Percentiles rank a stretch among this genome's conserved stretches.
phyloP scores from a whole-genome alignment of 768 basidiomycete genomes.

The Podaxis mareebaensis region DNA sequence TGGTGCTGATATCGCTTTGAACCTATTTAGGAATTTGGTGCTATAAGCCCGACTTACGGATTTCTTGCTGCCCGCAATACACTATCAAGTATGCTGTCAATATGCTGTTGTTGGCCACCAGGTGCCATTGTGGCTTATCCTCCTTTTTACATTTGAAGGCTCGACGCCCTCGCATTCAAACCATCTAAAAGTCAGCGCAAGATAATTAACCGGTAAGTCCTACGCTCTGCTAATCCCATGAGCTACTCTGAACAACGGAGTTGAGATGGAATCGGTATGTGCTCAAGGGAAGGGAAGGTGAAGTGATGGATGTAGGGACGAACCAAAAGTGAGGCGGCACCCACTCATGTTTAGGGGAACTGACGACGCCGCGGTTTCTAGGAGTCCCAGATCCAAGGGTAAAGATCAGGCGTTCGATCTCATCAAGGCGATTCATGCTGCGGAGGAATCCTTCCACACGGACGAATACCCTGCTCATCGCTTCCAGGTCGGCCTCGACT shows the following conservation, averaged over 20 bases:
- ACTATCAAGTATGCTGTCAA: constrained; percentile 69
- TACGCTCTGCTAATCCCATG: neutral
- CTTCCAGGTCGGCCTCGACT: constrained; percentile 53
- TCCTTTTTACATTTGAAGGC: constrained; percentile 37
- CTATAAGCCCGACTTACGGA: constrained; percentile 83
- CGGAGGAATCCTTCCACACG: constrained; percentile 44
- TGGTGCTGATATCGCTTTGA: neutral
- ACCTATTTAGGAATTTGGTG: constrained; percentile 55
- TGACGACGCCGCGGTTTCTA: neutral
- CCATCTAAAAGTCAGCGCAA: constrained; percentile 77
- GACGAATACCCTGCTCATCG: constrained; percentile 40
- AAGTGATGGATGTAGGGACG: constrained; percentile 29
- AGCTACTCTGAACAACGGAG: neutral
- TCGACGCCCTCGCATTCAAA: constrained; percentile 66
- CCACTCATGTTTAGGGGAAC: constrained; percentile 7
- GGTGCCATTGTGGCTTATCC: constrained; percentile 20
- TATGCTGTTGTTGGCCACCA: neutral
- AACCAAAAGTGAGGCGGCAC: constrained; percentile 16
- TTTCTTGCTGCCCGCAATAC: constrained; percentile 91
- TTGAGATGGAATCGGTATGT: constrained; percentile 76
- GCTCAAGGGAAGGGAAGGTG: constrained; percentile 38
- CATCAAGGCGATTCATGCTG: constrained; percentile 54
- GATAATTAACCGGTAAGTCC: constrained; percentile 61
- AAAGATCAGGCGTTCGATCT: constrained; percentile 33
- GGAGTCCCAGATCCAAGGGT: constrained; percentile 22